A percentile compares a stretch with the other conserved stretches of the same genome.
Conservation (phyloP, 2,329 filamentous ascomycete species). For the Epichloe aotearoae region DNA sequence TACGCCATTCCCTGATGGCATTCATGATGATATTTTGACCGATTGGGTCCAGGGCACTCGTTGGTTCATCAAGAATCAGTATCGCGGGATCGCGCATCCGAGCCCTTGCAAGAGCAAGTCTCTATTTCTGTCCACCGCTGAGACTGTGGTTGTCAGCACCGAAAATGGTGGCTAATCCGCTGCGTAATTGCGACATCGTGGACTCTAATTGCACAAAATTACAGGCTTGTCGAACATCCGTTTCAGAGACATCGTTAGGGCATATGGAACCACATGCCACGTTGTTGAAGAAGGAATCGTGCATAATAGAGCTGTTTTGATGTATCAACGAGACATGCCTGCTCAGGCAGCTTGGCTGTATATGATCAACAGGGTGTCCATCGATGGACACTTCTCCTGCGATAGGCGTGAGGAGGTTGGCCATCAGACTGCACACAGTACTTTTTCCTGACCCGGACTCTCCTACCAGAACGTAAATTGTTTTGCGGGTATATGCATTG, state of each 20-base stretch:
- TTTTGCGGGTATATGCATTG: conserved; percentile 58
- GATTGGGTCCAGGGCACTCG: conserved; percentile 69
- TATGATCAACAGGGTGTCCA: conserved; percentile 40
- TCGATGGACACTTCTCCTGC: conserved; percentile 59
- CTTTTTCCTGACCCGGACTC: conserved; percentile 87
- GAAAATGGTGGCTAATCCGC: conserved; percentile 59
- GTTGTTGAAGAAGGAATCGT: conserved; percentile 66
- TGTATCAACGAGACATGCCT: conserved; percentile 70
- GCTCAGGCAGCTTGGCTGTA: conserved; percentile 62
- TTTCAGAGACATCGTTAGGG: conserved; percentile 31
- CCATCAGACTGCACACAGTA: conserved; percentile 67
- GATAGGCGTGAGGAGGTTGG: conserved; percentile 59
- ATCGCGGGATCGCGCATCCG: conserved; percentile 64
- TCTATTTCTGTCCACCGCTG: conserved; percentile 76
- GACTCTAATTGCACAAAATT: conserved; percentile 55
- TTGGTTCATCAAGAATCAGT: conserved; percentile 78
- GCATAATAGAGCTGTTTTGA: conserved; percentile 69
- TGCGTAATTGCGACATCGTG: conserved; percentile 51
- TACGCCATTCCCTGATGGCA: conserved; percentile 63
- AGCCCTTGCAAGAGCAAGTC: conserved; percentile 68
- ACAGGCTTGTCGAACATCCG: conserved; percentile 48
- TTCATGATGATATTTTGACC: conserved; percentile 58
- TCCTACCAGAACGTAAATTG: conserved; percentile 67
- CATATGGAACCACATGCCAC: conserved; percentile 55
- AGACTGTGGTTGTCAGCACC: conserved; percentile 56